Evolutionary conservation across 768 basidiomycete genomes (phyloP), one percentile per base, ranked within the genome.

Genomic region (Symmetrospora coprosmae): DNA sequence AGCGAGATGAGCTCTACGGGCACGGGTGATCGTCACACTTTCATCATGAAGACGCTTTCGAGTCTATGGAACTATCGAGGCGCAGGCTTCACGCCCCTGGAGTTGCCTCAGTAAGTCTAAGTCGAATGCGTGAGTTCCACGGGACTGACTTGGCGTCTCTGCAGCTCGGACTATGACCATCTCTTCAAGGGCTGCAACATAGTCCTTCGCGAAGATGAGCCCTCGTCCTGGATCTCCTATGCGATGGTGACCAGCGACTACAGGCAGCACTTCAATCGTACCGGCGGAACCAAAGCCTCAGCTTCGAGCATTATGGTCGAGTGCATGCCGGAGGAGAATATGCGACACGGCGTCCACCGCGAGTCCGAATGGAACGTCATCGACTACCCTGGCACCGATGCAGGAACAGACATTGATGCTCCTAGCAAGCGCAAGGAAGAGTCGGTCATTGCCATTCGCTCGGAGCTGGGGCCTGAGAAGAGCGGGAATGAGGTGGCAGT

Each of bases 141-240:
- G n/a, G n/a, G n/a, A n/a, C n/a, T n/a, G n/a, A n/a, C n/a, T n/a
- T n/a, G n/a, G n/a, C n/a, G n/a, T n/a, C n/a, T n/a, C n/a, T n/a
- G n/a, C n/a, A n/a, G n/a, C n/a, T n/a, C n/a, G n/a, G n/a, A n/a
- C n/a, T n/a, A n/a, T n/a, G 91, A 96, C 68, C 89, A 97, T 69
- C 84, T 97, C 47, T 96, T 94, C 74, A 79, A 87, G 35, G 91
- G 92, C 69, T 89, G 87, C 16, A 83, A 85, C 1, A 91, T 97
- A 81, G 83, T 96, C 50, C 85, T 99, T 19, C 80, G 92, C 19
- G 89, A 89, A 19, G 90, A 96, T 71, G 94, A 99, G 69, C 94
- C 92, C 2, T 94, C n/a, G n/a, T n/a, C n/a, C n/a, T n/a, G n/a
- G n/a, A n/a, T n/a, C n/a, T n/a, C n/a, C n/a, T n/a, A n/a, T n/a